A percentile compares a stretch with the other conserved stretches of the same genome.
Evolutionary conservation across 2,329 filamentous ascomycete species (phyloP).

Genomic region (Cytospora chrysosperma): DNA sequence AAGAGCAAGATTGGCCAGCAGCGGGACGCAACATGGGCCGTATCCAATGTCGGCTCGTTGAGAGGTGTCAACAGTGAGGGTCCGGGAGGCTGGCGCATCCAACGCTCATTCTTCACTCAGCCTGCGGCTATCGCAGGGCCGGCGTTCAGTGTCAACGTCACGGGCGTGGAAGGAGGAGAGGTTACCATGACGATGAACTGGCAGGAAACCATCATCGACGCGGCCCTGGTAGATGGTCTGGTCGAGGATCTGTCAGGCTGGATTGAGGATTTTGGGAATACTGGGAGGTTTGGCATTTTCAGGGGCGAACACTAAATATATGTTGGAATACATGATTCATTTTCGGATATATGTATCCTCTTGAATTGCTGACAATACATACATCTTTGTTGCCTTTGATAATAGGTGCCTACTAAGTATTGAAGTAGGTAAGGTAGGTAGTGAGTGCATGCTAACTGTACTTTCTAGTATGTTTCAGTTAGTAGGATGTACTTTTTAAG

Average conservation of each 20-base stretch:
- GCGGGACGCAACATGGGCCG: slow-evolving; percentile 46
- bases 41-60: slow-evolving; percentile 54
- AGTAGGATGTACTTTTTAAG: too few relatives aligned
- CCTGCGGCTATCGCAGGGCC: slow-evolving; percentile 44
- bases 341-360: too few relatives aligned
- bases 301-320: background rate
- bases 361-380: too few relatives aligned
- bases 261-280: slow-evolving; percentile 30
- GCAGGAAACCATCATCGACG: slow-evolving; percentile 46
- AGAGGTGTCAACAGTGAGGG: slow-evolving; percentile 23
- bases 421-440: too few relatives aligned
- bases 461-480: too few relatives aligned
- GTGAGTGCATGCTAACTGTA: too few relatives aligned
- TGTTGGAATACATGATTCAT: too few relatives aligned
- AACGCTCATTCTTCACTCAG: slow-evolving; percentile 51
- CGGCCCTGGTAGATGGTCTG: slow-evolving; percentile 38
- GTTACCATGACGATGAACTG: slow-evolving; percentile 47
- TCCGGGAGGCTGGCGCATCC: slow-evolving; percentile 36
- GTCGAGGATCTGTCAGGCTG: slow-evolving; percentile 37
- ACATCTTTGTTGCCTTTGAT: too few relatives aligned
- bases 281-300: slow-evolving; percentile 27
- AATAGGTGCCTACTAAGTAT: too few relatives aligned
- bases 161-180: slow-evolving; percentile 42
- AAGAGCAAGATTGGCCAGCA: slow-evolving; percentile 41
- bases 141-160: slow-evolving; percentile 46